Evolutionary conservation across 352 stramenopile genomes (phyloP), one percentile per base, ranked within the genome.

Genomic region (Pythium angustatum): DNA sequence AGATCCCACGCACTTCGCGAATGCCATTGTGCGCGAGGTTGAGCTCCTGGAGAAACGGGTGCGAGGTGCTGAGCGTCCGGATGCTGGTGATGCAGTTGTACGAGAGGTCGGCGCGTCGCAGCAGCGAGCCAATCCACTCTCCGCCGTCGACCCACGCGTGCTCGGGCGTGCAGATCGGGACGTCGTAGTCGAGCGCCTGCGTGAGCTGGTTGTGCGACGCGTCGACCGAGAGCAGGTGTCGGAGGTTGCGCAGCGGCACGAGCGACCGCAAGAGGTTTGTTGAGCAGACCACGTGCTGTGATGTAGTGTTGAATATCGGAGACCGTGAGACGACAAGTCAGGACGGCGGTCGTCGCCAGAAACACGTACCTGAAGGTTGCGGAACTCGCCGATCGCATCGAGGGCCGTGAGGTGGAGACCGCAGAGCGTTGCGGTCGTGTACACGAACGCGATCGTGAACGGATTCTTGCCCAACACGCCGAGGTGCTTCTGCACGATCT

Each of bases 41-140:
- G 15, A 93, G 72, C 68, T 93, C 82, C 36, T 85, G 69, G 11
- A 93, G 55, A 50, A 90, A 93, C 24, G 76, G 79, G 38, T 91
- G 83, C 1, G 76, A 71, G 2, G 14, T 49, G 22, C 72, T 58
- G 12, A 93, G 71, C 14, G 83, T 73, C 19, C 78, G 82, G 49
- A 91, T 85, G 17, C 50, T 64, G 17, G 66, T 59, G 49, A 93
- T 88, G 14, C 30, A 60, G 47, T 93, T 93, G 30, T 64, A 68
- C 26, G 74, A 72, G 15, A 91, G 62, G 11, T 76, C 73, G 17
- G 79, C 82, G 38, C 74, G 73, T 14, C 79, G 82, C 40, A 93
- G 24, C 49, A 90, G 59, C 24, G 85, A 91, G 0, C 85, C 82
- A 51, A 90, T 83, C 76, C 81, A 88, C 19, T 76, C 61, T 44